Base-by-base conservation (phyloP, 2,329 filamentous ascomycete genomes). In the Cladosporium sp. region DNA sequence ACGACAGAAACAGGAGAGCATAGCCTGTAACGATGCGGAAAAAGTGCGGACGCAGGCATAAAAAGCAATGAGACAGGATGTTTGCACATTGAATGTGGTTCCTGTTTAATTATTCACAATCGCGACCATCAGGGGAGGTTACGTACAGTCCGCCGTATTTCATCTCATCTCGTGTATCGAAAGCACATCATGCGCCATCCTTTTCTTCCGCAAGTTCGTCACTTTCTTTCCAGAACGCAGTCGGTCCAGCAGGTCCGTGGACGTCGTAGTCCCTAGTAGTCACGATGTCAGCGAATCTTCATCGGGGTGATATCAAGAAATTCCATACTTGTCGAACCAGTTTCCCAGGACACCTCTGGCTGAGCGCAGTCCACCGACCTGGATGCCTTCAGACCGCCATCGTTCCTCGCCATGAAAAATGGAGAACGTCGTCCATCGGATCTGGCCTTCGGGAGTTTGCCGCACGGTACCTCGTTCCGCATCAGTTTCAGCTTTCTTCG, bases 341-440 rank as follows among this genome's bases (percentile, higher is more conserved):
- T 87, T 89, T 0, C 91, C 91, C 1, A 92, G 73, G 0, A 92
- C 86, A 1, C 90, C 90, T 8, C 90, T 83, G 7, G 84, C 86
- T 6, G 88, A 89, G 58, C 80, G 78, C 1, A 87, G 71, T 0
- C 91, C 91, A 12, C 91, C 91, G 5, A 93, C 77, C 76, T 94
- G 91, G 6, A 93, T 81, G 10, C 89, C 86, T 78, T 94, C 91
- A 72, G 88, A 90, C n/a, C 86, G 84, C 91, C 91, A 93, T 26
- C 89, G 81, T 72, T 90, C 87, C 69, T 91, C 83, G 57, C 89
- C 82, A 67, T 82, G 78, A 69, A 86, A 86, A 14, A 92, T 82
- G 1, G 87, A 90, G 62, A 86, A 86, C 0, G 86, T 89, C 1
- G 88, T 91, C 91, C 91, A 93, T 52, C 89, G 81, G 5, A 93